These are phyloP conservation scores for Talaromyces sp. DNA, from an alignment of 2,329 filamentous ascomycete genomes.

Conservation along the genomic window DNA sequence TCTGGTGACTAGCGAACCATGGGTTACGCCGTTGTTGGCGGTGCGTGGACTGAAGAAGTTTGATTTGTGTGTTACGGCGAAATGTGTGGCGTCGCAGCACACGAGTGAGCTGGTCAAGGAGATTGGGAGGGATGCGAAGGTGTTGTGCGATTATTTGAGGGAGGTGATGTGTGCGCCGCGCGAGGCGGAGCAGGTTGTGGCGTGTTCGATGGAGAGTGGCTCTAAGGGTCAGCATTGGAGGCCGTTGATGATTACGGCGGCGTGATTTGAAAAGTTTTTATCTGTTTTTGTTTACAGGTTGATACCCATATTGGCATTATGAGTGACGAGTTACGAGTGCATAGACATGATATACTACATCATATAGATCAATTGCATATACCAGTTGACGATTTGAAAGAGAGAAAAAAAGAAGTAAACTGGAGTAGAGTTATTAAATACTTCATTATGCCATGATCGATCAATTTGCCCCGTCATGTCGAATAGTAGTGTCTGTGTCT, in stretches of 20 bases:
- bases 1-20: conserved; percentile 20
- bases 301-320: conserved; percentile 6
- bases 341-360: neutral
- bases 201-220: neutral
- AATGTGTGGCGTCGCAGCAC: conserved; percentile 24
- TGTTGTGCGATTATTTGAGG: conserved; percentile 21
- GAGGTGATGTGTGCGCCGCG: conserved; percentile 19
- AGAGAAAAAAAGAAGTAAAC: neutral
- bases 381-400: neutral
- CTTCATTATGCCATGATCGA: neutral
- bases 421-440: neutral
- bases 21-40: conserved; percentile 24
- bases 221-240: neutral
- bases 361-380: neutral
- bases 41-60: conserved; percentile 24
- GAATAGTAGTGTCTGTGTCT: neutral
- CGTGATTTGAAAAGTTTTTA: conserved; percentile 9
- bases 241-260: conserved; percentile 25
- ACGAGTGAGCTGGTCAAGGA: conserved; percentile 17
- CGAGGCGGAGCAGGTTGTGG: neutral
- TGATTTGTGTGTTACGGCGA: conserved; percentile 28
- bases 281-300: neutral
- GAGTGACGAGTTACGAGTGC: neutral
- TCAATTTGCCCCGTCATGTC: neutral
- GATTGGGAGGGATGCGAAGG: conserved; percentile 20